A percentile compares a stretch with the other conserved stretches of the same genome.
Evolutionary conservation across 2,329 filamentous ascomycete species (phyloP).

Genomic region (Chaetoscypha palmicola): DNA sequence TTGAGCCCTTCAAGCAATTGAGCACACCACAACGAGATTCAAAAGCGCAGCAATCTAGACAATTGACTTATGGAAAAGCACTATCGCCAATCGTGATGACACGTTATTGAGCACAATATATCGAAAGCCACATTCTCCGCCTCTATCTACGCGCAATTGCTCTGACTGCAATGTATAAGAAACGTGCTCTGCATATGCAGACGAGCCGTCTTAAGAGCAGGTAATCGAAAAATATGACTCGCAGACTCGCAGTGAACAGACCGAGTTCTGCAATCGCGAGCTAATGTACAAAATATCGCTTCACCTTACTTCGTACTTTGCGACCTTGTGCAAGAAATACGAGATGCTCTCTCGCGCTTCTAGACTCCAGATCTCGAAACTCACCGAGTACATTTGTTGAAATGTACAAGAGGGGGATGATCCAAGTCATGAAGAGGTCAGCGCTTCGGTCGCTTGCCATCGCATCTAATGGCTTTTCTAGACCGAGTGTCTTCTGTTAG

Average conservation of each 20-base stretch:
- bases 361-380: background rate
- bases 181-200: conserved; percentile 2
- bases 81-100: too few species aligned
- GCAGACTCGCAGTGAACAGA: background rate
- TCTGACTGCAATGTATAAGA: background rate
- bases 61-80: too few species aligned
- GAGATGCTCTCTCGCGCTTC: background rate
- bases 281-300: conserved; percentile 1
- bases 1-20: too few species aligned
- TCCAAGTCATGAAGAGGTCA: too few species aligned
- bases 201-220: background rate
- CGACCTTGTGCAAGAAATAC: background rate
- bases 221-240: background rate
- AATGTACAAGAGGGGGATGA: too few species aligned
- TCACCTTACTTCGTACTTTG: background rate
- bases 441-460: too few species aligned
- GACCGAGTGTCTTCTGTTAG: too few species aligned
- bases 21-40: too few species aligned
- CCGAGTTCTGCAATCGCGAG: background rate
- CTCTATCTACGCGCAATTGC: background rate
- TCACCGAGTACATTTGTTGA: background rate
- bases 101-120: too few species aligned
- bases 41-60: too few species aligned
- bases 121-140: background rate
- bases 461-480: too few species aligned